These are phyloP conservation scores for Ophiostoma sp. DNA, from an alignment of 2,329 filamentous ascomycete genomes.

Conservation along the genomic window DNA sequence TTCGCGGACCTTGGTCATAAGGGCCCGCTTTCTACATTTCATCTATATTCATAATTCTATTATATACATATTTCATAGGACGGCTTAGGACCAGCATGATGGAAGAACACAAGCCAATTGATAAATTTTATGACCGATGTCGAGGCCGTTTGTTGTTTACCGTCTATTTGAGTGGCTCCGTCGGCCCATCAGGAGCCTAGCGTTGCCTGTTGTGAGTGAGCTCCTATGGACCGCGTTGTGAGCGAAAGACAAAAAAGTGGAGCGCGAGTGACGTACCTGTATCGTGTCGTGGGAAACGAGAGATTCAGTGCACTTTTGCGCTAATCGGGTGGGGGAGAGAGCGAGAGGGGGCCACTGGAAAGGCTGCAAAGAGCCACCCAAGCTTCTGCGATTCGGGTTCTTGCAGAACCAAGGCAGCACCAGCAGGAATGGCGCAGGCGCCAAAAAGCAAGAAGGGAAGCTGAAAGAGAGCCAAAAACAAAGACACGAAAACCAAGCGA, in stretches of 20 bases:
- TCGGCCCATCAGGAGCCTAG: not conserved
- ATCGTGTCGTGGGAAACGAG: not conserved
- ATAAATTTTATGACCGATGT: not conserved
- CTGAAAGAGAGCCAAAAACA: not conserved
- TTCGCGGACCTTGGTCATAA: not conserved
- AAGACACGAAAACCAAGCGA: not conserved
- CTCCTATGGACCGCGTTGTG: not conserved
- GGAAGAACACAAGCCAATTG: not conserved
- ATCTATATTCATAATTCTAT: not conserved
- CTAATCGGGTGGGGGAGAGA: not conserved
- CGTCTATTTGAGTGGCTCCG: no score
- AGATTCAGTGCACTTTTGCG: not conserved
- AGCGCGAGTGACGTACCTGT: not conserved
- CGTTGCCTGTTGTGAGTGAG: conserved; percentile 6
- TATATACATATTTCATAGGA: not conserved
- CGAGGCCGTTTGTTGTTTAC: not conserved
- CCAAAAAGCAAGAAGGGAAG: not conserved
- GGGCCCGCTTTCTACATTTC: not conserved
- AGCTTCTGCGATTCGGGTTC: not conserved
- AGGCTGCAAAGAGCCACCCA: not conserved
- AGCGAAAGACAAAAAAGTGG: not conserved
- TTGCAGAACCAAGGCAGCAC: not conserved
- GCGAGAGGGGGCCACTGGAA: not conserved
- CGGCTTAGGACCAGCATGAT: not conserved
- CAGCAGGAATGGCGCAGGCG: not conserved